Percentiles rank a stretch among this genome's conserved stretches.
Evolutionary conservation across 441 rosid species (phyloP).

Genomic region (Melastoma candidum): DNA sequence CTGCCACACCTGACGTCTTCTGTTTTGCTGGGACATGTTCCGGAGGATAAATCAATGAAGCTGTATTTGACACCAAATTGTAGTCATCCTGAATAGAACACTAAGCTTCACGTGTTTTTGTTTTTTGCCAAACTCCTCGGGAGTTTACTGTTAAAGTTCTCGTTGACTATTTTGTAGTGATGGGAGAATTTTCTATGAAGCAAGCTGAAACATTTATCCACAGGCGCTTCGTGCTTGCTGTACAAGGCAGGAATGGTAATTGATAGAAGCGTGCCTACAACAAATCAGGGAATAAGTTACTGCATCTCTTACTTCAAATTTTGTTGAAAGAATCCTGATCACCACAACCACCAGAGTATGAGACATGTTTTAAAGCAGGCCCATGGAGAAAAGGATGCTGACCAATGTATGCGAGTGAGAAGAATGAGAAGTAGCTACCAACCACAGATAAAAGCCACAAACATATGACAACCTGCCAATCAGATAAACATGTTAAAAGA

Average conservation of each 20-base stretch:
- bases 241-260: conserved; percentile 73
- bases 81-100: background rate
- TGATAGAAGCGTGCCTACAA: conserved; percentile 63
- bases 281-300: conserved; percentile 12
- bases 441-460: conserved; percentile 83
- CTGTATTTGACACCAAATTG: too few relatives aligned
- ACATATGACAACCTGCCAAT: conserved; percentile 69
- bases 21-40: too few relatives aligned
- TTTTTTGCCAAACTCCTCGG: conserved; percentile 54
- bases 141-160: conserved; percentile 59
- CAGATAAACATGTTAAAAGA: conserved; percentile 5
- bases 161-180: conserved; percentile 76
- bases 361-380: background rate
- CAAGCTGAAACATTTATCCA: conserved; percentile 63
- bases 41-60: too few relatives aligned
- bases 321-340: too few relatives aligned
- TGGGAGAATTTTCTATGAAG: conserved; percentile 54
- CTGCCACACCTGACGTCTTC: too few relatives aligned
- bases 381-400: conserved; percentile 16
- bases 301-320: too few relatives aligned
- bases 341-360: too few relatives aligned
- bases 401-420: conserved; percentile 85
- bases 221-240: conserved; percentile 49
- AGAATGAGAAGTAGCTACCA: conserved; percentile 76
- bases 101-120: conserved; percentile 35